Conservation (phyloP, 805 yeast species). For the Kluyveromyces lactis region DNA sequence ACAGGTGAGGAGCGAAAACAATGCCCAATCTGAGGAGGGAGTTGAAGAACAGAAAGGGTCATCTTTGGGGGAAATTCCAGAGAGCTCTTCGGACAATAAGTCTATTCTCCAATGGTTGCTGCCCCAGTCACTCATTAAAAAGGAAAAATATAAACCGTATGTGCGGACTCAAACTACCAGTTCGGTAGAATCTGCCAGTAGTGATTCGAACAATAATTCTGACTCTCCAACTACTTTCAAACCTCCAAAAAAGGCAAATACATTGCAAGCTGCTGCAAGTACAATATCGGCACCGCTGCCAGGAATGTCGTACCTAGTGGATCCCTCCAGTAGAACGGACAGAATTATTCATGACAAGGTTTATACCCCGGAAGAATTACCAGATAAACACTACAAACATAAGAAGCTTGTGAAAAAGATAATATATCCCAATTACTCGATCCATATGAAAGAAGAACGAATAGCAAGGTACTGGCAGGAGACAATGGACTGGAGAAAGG, state of each 20-base stretch:
- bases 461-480: conserved; percentile 87
- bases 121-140: conserved; percentile 19
- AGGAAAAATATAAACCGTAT: conserved; percentile 16
- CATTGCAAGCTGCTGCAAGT: conserved; percentile 69
- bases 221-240: conserved; percentile 16
- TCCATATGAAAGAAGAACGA: conserved; percentile 42
- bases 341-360: conserved; percentile 77
- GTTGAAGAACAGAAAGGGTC: background rate
- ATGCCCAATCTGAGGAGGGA: conserved; percentile 1
- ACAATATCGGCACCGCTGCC: conserved; percentile 79
- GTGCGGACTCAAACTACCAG: conserved; percentile 19
- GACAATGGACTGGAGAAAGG: conserved; percentile 84
- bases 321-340: conserved; percentile 57
- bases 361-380: conserved; percentile 58
- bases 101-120: conserved; percentile 23
- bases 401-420: conserved; percentile 21
- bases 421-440: conserved; percentile 26
- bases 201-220: conserved; percentile 3
- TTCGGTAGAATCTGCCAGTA: conserved; percentile 3
- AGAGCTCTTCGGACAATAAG: conserved; percentile 18
- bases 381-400: conserved; percentile 38
- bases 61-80: conserved; percentile 20
- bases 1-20: conserved; percentile 21
- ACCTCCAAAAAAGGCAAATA: conserved; percentile 65
- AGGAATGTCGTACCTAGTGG: conserved; percentile 49